Evolutionary conservation across 2,329 filamentous ascomycete species (phyloP).

Genomic region (Nemania sp.): DNA sequence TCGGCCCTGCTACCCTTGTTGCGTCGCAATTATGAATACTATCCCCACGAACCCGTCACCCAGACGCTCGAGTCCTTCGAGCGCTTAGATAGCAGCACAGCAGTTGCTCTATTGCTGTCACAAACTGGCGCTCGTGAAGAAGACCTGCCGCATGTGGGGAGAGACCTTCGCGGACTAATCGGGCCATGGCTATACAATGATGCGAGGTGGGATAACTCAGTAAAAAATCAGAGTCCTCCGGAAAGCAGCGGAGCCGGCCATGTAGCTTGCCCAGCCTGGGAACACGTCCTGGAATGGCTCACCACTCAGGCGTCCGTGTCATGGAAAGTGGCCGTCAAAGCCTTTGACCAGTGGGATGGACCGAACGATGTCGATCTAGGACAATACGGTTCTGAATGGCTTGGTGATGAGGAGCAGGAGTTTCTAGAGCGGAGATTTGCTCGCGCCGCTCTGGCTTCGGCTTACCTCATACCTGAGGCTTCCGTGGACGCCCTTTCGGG

Average conservation of each 20-base stretch:
- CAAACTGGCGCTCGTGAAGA: constrained; percentile 53
- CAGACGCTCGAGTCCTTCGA: constrained; percentile 68
- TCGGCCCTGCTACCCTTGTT: constrained; percentile 71
- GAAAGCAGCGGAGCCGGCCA: constrained; percentile 36
- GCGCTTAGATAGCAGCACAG: constrained; percentile 60
- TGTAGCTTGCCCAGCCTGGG: constrained; percentile 66
- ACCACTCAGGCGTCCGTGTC: constrained; percentile 60
- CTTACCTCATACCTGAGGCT: constrained; percentile 68
- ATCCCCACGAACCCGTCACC: constrained; percentile 54
- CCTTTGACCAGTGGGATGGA: constrained; percentile 74
- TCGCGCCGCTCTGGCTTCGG: constrained; percentile 67
- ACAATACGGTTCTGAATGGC: constrained; percentile 58
- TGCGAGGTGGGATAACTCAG: constrained; percentile 55
- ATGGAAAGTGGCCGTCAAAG: constrained; percentile 65
- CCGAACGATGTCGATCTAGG: constrained; percentile 72
- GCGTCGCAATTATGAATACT: constrained; percentile 71
- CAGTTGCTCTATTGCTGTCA: constrained; percentile 65
- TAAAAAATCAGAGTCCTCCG: constrained; percentile 30
- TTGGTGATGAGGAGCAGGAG: constrained; percentile 63
- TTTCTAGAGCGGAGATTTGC: constrained; percentile 68
- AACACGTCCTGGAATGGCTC: constrained; percentile 71
- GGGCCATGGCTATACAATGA: constrained; percentile 75
- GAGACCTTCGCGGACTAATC: constrained; percentile 70
- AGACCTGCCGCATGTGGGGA: constrained; percentile 52
- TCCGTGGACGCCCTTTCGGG: constrained; percentile 62